Percentiles rank a stretch among this genome's conserved stretches.
phyloP scores from a whole-genome alignment of 2,329 filamentous ascomycete species.

The Colletotrichum karsti region DNA sequence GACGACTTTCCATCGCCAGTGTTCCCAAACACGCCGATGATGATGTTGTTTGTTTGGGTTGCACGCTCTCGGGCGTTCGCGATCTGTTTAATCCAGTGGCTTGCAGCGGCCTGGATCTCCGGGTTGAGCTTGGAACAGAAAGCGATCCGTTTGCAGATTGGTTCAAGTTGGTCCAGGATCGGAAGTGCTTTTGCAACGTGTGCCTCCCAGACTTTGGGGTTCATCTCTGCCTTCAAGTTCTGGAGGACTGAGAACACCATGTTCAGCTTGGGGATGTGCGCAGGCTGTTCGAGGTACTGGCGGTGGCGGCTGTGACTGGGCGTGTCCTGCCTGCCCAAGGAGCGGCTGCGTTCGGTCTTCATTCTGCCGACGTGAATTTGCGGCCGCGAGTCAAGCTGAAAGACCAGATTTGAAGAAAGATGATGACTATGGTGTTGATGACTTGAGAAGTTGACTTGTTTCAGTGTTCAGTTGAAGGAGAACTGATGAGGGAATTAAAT shows the following conservation, averaged over 20 bases:
- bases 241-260: not conserved
- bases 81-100: not conserved
- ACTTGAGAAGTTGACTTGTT: too few species aligned
- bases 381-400: too few species aligned
- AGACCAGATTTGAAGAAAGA: too few species aligned
- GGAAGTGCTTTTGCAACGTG: not conserved
- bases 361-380: too few species aligned
- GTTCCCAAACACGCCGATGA: slow-evolving; percentile 5
- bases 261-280: not conserved
- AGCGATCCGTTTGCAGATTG: not conserved
- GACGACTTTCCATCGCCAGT: slow-evolving; percentile 14
- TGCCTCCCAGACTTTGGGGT: slow-evolving; percentile 1
- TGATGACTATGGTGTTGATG: too few species aligned
- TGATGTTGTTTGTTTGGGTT: not conserved
- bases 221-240: not conserved
- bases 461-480: too few species aligned
- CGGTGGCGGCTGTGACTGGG: too few species aligned
- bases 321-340: too few species aligned
- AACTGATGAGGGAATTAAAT: too few species aligned
- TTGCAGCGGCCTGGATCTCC: not conserved
- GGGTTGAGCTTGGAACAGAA: not conserved
- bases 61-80: not conserved
- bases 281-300: too few species aligned
- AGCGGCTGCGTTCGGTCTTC: too few species aligned
- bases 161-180: not conserved